Evolutionary conservation across 169 alveolate species (phyloP), one percentile per base, ranked within the genome.

Genomic region (Plasmodium billcollinsi): DNA sequence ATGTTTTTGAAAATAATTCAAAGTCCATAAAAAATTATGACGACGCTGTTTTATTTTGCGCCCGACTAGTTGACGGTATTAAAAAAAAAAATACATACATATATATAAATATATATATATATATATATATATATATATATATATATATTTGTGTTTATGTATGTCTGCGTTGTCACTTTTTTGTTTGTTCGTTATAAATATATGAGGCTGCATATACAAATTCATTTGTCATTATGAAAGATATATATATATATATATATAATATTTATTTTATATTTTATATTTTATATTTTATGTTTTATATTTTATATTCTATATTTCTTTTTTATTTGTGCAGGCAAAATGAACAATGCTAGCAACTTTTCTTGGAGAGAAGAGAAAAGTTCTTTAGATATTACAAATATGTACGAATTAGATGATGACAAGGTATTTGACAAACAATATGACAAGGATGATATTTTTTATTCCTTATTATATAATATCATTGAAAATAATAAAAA

Each of bases 31-130:
- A 85, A 63, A 59, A 85, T 47, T 58, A 39, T 21, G 86, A 85
- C 43, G 92, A 85, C 45, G 88, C 88, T 9, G 63, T 85, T 3
- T 26, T 85, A 15, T 85, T 85, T 20, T 85, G 74, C 39, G 92
- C 92, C 14, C 85, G 86, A 11, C 52, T 85, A n/a, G 70, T 85
- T 1, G 92, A 85, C 29, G 92, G 92, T 85, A 85, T 33, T 26
- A 26, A 26, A 26, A 26, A 26, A 26, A 26, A 26, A 33, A 33
- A 33, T 62, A 62, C 2, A 6, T 62, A 62, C 3, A 62, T 62
- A 4, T 24, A 20, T 18, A 62, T 62, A n/a, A n/a, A n/a, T n/a
- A 9, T 18, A 62, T 62, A 24, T 18, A 6, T 62, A 62, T 62
- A 21, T 18, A 62, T 26, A 66, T 21, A 29, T 29, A 33, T 26